These are phyloP conservation scores for Saccharomycopsis vini DNA, from an alignment of 805 yeast genomes.

Conservation along the genomic window DNA sequence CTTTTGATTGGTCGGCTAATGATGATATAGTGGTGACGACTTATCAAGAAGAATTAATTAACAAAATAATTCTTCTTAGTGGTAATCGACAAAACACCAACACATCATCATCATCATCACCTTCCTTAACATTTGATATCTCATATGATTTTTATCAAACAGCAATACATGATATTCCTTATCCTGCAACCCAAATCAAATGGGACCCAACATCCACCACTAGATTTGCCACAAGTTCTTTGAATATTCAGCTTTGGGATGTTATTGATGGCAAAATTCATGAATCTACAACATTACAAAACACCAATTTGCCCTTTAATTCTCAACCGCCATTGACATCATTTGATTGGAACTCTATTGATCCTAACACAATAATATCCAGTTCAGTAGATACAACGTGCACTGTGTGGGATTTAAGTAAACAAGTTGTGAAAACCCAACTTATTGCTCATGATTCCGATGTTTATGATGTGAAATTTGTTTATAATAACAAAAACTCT, in stretches of 20 bases:
- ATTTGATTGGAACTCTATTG: conserved; percentile 82
- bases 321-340: conserved; percentile 83
- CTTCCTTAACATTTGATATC: too few species aligned
- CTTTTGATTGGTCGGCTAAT: conserved; percentile 13
- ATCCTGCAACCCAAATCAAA: conserved; percentile 62
- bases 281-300: conserved; percentile 34
- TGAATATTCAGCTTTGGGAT: conserved; percentile 58
- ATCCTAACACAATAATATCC: conserved; percentile 65
- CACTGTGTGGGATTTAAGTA: conserved; percentile 83
- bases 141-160: conserved; percentile 35
- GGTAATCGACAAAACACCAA: background rate
- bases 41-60: conserved; percentile 13
- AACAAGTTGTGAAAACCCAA: conserved; percentile 74
- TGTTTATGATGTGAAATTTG: conserved; percentile 84
- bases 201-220: conserved; percentile 55
- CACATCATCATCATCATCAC: too few species aligned
- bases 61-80: conserved; percentile 3
- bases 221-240: conserved; percentile 61
- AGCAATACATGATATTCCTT: conserved; percentile 46
- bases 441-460: conserved; percentile 94
- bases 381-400: conserved; percentile 94
- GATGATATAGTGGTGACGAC: conserved; percentile 8
- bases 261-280: conserved; percentile 25
- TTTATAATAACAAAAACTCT: conserved; percentile 62
- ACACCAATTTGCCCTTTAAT: conserved; percentile 36